Evolutionary conservation across 352 stramenopile genomes (phyloP).

Genomic region (Globisporangium radiosum): DNA sequence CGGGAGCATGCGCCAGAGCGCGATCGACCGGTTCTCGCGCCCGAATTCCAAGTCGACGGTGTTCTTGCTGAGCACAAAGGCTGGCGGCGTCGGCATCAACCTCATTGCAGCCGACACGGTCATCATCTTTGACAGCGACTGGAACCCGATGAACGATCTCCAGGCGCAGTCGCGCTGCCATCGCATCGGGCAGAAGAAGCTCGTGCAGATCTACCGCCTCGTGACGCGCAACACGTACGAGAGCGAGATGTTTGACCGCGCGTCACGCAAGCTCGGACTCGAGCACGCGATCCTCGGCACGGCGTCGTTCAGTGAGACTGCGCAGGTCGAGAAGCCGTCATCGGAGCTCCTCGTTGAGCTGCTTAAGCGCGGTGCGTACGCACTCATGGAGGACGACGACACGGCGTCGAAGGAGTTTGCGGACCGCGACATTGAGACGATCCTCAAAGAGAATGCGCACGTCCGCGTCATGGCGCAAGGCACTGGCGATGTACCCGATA

Average conservation of each 20-base stretch:
- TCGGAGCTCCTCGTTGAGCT: constrained; percentile 95
- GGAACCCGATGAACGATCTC: constrained; percentile 97
- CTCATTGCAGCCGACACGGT: constrained; percentile 98
- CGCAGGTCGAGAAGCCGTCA: constrained; percentile 80
- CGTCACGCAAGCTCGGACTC: constrained; percentile 96
- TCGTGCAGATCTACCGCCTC: constrained; percentile 96
- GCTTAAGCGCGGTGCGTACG: constrained; percentile 97
- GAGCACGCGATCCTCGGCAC: constrained; percentile 98
- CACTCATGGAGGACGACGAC: constrained; percentile 96
- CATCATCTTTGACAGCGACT: constrained; percentile 99
- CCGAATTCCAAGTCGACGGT: constrained; percentile 96
- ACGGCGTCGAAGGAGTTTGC: constrained; percentile 92
- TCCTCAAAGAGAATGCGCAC: constrained; percentile 83
- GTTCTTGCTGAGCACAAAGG: constrained; percentile 97
- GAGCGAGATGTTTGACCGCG: constrained; percentile 99
- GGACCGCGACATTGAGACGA: constrained; percentile 96
- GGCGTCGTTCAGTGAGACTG: constrained; percentile 86
- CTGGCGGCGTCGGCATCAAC: constrained; percentile 98
- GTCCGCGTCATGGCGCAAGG: constrained; percentile 52
- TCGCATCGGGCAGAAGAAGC: constrained; percentile 98
- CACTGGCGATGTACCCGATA: constrained; percentile 23
- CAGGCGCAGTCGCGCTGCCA: constrained; percentile 91
- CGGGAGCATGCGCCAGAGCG: constrained; percentile 84
- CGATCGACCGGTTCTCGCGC: constrained; percentile 96
- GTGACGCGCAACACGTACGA: constrained; percentile 99